Evolutionary conservation across 1,139 yeast genomes (phyloP), one percentile per base, ranked within the genome.

Genomic region (Blastobotrys arbuscula): DNA sequence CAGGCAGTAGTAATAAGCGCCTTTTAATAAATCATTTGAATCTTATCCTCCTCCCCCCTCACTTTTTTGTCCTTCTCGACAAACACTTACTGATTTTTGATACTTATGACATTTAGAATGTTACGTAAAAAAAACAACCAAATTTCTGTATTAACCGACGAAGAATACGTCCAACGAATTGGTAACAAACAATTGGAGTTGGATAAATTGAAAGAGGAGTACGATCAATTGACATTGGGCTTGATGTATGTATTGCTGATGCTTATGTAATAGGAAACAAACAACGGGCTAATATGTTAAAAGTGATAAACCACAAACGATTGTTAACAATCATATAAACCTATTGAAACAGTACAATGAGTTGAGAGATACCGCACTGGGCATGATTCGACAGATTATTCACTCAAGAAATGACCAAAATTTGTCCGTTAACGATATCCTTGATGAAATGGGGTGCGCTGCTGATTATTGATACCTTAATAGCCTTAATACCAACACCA

Each of bases 301-400:
- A 12, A 28, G 23, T 19, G 44, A 40, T 23, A 47, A 53, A 20
- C 55, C 55, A n/a, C 48, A 48, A 19, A 39, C 19, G 19, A 68
- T 76, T 2, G 72, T 75, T 35, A 71, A 70, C 50, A 65, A 61
- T 46, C 81, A 77, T 54, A 71, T 77, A 34, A 59, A 63, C 47
- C 71, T 70, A 54, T 61, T 77, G 44, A 69, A 72, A 48, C 62
- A 67, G 51, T 77, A 77, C 59, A 73, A 77, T 54, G 81, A 76
- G 49, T 61, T 77, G 45, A 72, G 73, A 53, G 81, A 76, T 56
- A 69, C 74, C 16, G 80, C 81, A 0, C 61, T 76, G 54, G 74
- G 73, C 2, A 61, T 78, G 51, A 72, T 77, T 23, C 69, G 75
- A 31, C 66, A 75, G 70, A 76, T 77, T 44, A 79, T 81, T 2